Evolutionary conservation across 331 rosid genomes (phyloP).

Genomic region (Malus hybrid): DNA sequence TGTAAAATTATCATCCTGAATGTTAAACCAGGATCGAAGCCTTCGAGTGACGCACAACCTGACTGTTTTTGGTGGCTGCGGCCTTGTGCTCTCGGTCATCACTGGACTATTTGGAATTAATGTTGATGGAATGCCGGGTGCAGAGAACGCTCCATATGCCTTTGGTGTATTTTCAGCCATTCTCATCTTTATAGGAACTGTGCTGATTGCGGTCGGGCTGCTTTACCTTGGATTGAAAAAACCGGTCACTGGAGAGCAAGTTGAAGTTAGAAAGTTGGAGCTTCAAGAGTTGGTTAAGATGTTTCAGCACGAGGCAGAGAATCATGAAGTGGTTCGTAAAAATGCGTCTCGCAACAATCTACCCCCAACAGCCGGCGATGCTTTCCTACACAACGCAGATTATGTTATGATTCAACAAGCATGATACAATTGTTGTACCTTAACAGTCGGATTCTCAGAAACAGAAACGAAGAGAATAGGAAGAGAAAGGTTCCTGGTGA

Average conservation of each 20-base stretch:
- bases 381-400: slow-evolving; percentile 18
- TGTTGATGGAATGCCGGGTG: slow-evolving; percentile 89
- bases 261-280: slow-evolving; percentile 58
- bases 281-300: slow-evolving; percentile 66
- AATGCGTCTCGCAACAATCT: slow-evolving; percentile 40
- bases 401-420: slow-evolving; percentile 37
- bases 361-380: slow-evolving; percentile 44
- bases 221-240: slow-evolving; percentile 65
- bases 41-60: slow-evolving; percentile 76
- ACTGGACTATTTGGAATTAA: slow-evolving; percentile 92
- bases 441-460: background rate
- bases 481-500: too few species aligned
- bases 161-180: slow-evolving; percentile 52
- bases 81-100: slow-evolving; percentile 71
- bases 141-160: slow-evolving; percentile 52
- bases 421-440: background rate
- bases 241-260: slow-evolving; percentile 51
- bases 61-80: slow-evolving; percentile 82
- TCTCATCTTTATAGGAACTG: slow-evolving; percentile 36
- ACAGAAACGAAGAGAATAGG: too few species aligned
- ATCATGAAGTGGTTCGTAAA: slow-evolving; percentile 67
- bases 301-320: slow-evolving; percentile 92
- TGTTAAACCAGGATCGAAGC: slow-evolving; percentile 63
- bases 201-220: slow-evolving; percentile 53
- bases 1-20: background rate